phyloP scores from a whole-genome alignment of 2,329 filamentous ascomycete genomes.

The Diaporthe amygdali region DNA sequence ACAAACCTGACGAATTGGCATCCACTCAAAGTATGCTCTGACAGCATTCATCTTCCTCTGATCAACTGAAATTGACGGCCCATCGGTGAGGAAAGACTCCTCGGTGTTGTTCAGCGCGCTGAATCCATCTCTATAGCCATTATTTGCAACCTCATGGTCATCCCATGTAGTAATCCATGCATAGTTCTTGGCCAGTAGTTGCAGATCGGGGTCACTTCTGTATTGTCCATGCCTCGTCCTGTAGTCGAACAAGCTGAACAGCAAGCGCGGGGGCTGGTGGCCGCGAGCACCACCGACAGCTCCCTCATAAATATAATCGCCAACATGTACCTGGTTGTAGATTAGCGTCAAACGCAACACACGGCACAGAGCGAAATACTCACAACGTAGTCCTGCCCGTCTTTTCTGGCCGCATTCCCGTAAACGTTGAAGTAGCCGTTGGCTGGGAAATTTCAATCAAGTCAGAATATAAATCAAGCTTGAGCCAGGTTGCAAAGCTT shows the following conservation, averaged over 20 bases:
- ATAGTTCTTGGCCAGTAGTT: constrained; percentile 58
- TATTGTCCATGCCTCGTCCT: constrained; percentile 64
- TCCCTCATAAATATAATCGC: constrained; percentile 70
- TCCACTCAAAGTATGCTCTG: constrained; percentile 72
- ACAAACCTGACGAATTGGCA: constrained; percentile 52
- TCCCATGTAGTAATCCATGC: constrained; percentile 71
- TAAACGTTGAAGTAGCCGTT: constrained; percentile 66
- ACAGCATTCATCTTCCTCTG: constrained; percentile 77
- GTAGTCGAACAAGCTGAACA: constrained; percentile 61
- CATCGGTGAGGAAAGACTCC: constrained; percentile 64
- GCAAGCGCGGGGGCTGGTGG: constrained; percentile 56
- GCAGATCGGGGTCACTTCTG: constrained; percentile 63
- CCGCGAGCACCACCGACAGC: constrained; percentile 52
- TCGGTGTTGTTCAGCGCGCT: constrained; percentile 69
- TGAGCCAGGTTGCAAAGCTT: constrained; percentile 30
- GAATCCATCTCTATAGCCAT: constrained; percentile 68
- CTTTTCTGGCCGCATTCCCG: constrained; percentile 63
- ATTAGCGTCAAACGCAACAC: neutral
- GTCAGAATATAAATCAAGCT: neutral
- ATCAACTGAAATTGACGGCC: constrained; percentile 64
- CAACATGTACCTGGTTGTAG: constrained; percentile 50
- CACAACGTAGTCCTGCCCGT: constrained; percentile 62
- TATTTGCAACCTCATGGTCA: constrained; percentile 68
- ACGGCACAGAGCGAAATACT: neutral
- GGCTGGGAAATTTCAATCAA: constrained; percentile 35